A percentile compares a stretch with the other conserved stretches of the same genome.
Conservation (phyloP, 768 basidiomycete genomes). For the Mycena crocata region DNA sequence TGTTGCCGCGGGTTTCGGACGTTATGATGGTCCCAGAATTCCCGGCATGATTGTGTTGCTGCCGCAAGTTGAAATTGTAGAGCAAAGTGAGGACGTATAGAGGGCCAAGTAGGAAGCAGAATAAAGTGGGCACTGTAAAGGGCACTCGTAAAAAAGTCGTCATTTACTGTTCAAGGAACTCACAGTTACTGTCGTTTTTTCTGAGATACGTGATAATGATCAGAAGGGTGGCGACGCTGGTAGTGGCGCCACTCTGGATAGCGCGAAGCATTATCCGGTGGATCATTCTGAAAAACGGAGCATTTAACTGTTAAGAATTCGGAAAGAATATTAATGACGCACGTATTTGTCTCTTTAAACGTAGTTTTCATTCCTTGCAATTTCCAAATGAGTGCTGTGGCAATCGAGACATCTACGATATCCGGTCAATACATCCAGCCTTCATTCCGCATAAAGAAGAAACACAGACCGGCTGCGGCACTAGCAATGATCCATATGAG, state of each 20-base stretch:
- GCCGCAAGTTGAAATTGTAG: slow-evolving; percentile 4
- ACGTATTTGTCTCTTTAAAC: slow-evolving; percentile 11
- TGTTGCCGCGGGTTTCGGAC: no score
- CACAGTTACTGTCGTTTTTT: background rate
- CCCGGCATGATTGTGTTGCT: background rate
- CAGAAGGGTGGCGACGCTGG: background rate
- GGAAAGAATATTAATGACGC: background rate
- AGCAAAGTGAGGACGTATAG: slow-evolving; percentile 12
- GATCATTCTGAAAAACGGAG: background rate
- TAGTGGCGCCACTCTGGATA: slow-evolving; percentile 13
- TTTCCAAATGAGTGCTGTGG: slow-evolving; percentile 8
- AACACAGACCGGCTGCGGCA: background rate
- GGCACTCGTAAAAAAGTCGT: background rate
- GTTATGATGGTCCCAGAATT: no score
- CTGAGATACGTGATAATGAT: background rate
- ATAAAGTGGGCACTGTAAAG: background rate
- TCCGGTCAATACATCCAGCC: background rate
- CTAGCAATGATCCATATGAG: background rate
- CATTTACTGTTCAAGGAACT: background rate
- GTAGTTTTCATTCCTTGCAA: slow-evolving; percentile 1
- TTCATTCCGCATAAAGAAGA: background rate
- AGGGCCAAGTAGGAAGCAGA: slow-evolving; percentile 2
- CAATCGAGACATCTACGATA: slow-evolving; percentile 13
- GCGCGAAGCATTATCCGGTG: slow-evolving; percentile 2
- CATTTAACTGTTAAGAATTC: background rate